Conservation (phyloP, 768 basidiomycete species). For the Naganishia randhawae region DNA sequence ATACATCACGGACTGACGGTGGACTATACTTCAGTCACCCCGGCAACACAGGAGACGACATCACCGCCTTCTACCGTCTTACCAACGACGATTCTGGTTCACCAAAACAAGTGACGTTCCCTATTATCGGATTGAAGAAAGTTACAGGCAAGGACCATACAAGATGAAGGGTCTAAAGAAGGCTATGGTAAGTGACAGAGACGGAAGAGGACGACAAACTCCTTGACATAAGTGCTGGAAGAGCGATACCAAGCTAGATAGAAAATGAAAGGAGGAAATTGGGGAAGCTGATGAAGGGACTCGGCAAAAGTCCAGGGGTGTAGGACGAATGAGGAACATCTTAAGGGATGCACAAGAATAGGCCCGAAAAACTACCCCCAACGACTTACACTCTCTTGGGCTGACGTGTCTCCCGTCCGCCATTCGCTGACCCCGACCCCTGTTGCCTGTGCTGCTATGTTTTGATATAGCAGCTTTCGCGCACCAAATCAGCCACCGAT, state of each 20-base stretch:
- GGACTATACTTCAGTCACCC: not conserved
- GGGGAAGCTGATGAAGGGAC: not conserved
- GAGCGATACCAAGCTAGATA: not conserved
- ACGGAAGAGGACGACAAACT: not conserved
- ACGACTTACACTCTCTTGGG: not conserved
- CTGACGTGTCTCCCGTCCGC: not conserved
- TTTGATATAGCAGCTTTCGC: constrained; percentile 19
- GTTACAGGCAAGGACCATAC: not conserved
- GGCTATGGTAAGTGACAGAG: constrained; percentile 48
- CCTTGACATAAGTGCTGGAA: not conserved
- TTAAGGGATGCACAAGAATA: too few species aligned
- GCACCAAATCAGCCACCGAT: constrained; percentile 32
- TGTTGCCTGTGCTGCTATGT: not conserved
- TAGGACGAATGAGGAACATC: too few species aligned
- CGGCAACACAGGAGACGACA: not conserved
- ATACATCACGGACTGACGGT: not conserved
- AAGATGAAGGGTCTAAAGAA: constrained; percentile 54
- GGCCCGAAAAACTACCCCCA: too few species aligned
- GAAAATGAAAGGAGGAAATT: not conserved
- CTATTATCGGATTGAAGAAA: not conserved
- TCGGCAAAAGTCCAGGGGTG: too few species aligned
- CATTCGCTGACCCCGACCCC: not conserved
- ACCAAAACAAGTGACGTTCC: not conserved
- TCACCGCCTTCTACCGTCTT: not conserved
- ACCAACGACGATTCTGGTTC: not conserved